Evolutionary conservation across 2,329 filamentous ascomycete genomes (phyloP), one percentile per base, ranked within the genome.

Genomic region (Fusarium hainanense): DNA sequence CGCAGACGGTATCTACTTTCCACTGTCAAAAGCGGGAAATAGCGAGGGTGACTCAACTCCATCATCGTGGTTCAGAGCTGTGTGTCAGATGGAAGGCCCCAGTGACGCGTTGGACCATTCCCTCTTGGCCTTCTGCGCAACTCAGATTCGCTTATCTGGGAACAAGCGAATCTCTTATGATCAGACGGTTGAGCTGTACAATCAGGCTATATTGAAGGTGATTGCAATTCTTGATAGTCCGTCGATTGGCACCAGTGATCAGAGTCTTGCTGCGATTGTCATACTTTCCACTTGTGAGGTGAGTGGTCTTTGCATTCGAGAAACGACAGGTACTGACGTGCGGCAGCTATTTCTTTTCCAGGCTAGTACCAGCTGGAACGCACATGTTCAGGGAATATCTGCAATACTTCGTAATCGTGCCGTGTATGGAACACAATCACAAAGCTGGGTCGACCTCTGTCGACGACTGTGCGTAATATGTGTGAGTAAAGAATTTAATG

Each of bases 281-380:
- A 34, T 65, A 2, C 46, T 65, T 6, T 65, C 62, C 2, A 65
- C 62, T 0, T 65, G 62, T 13, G 62, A 65, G 28, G 60, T 57
- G 2, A n/a, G 58, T 30, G 28, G 28, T 30, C 28, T 14, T 30
- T 4, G 28, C 28, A 30, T 14, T 14, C 28, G 7, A 30, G 6
- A 14, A 6, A 30, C 14, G 28, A 4, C 28, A 30, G 3, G 1
- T 13, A 9, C n/a, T 63, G 4, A 63, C 4, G 0, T 0, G 1
- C 0, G 12, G 1, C 6, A 63, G 51, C 27, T 65, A 0, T 65
- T 65, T 18, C 18, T 65, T 0, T 65, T 65, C 4, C 52, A 43
- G 4, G 20, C 32, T 4, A 65, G 60, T 14, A 37, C 41, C 0
- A 65, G 52, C 1, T 65, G 62, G 62, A 47, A 59, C 1, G 62